Base-by-base conservation (phyloP, 1,139 yeast species). In the Debaryomyces udenii region DNA sequence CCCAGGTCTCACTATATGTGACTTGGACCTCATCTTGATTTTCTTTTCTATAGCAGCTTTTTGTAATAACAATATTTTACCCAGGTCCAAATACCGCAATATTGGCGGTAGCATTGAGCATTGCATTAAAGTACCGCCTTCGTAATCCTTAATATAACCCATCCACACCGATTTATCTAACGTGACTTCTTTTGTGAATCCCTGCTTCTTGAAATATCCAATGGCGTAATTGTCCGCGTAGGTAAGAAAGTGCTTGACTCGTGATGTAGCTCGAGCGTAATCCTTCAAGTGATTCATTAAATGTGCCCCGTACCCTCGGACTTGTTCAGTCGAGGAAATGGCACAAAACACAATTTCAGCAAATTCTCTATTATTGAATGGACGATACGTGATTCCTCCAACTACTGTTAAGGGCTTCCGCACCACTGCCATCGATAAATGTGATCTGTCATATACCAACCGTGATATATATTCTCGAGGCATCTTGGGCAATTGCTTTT, bases 321-420 rank as follows among this genome's bases (percentile, higher is more conserved):
- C 99, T 68, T 93, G 99, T 61, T 93, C 99, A 0, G 97, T 89
- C 3, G 97, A 89, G 31, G 96, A 86, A 43, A 93, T 93, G 20
- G 99, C 99, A 76, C 97, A 93, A 57, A 93, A 93, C 17, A 94
- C 99, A 68, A 93, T 93, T 64, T 93, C 99, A 1, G 99, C 99
- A 73, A 93, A 94, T 54, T 81, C 85, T 46, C 96, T 78, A 42
- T 82, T 81, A 56, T 89, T 87, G 64, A 93, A 93, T 2, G 99
- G 99, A 44, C 97, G 75, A 59, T 88, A 91, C 0, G 99, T 94
- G 40, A 93, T 91, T 2, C 99, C 99, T 29, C 99, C 99, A 2
- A 93, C 98, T 22, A 93, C 99, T 0, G 96, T 88, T 51, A 93
- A 66, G 9, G 97, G 97, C 52, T 87, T 88, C 46, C 96, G 74